Conservation (phyloP, 2,329 filamentous ascomycete genomes). For the Curvularia eragrostidis region DNA sequence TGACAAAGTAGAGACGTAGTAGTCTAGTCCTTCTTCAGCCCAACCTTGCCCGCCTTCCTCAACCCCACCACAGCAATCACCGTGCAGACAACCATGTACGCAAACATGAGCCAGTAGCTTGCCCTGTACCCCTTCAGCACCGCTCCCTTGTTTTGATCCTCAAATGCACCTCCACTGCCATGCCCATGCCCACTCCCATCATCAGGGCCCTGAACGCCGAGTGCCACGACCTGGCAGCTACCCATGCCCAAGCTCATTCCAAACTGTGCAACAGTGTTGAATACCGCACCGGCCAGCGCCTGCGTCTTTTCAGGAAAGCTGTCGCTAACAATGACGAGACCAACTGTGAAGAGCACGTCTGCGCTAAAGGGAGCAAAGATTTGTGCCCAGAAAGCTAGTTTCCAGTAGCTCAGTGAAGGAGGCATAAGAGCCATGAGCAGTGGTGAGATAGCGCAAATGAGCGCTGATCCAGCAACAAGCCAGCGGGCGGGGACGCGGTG, state of each 20-base stretch:
- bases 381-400: conserved; percentile 52
- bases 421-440: conserved; percentile 63
- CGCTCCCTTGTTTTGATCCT: conserved; percentile 12
- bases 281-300: conserved; percentile 66
- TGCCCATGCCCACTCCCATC: conserved; percentile 13
- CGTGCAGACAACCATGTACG: conserved; percentile 31
- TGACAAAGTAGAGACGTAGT: too few species aligned
- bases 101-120: conserved; percentile 39
- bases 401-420: conserved; percentile 61
- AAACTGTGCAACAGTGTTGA: conserved; percentile 65
- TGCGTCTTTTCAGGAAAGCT: conserved; percentile 65
- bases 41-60: conserved; percentile 35
- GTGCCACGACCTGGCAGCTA: conserved; percentile 37
- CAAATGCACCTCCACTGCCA: conserved; percentile 9
- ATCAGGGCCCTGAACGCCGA: conserved; percentile 22
- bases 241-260: conserved; percentile 53
- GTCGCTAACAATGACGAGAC: conserved; percentile 61
- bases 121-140: conserved; percentile 32
- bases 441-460: conserved; percentile 56
- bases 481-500: conserved; percentile 53
- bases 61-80: conserved; percentile 34
- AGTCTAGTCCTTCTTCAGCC: conserved; percentile 35
- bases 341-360: conserved; percentile 64
- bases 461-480: conserved; percentile 51
- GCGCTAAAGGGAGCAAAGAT: conserved; percentile 52